These are phyloP conservation scores for Caryopteris hybrid DNA, from an alignment of 305 asterid species.

Conservation along the genomic window DNA sequence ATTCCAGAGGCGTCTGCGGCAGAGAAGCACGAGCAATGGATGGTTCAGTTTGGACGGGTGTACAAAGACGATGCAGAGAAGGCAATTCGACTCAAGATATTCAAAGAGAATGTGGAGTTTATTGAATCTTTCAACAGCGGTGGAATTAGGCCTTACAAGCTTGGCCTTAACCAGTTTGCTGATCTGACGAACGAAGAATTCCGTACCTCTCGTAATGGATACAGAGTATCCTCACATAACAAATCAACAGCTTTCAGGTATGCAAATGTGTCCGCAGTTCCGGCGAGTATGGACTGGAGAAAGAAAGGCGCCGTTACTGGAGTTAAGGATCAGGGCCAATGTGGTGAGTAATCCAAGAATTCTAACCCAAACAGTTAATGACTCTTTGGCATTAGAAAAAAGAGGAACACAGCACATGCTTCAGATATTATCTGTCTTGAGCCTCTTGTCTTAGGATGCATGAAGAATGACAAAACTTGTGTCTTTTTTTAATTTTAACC, in stretches of 20 bases:
- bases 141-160: conserved; percentile 27
- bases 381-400: no score
- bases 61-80: conserved; percentile 31
- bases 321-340: conserved; percentile 35
- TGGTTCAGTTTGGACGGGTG: conserved; percentile 21
- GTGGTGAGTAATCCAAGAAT: conserved; percentile 8
- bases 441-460: no score
- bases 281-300: conserved; percentile 42
- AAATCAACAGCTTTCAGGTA: conserved; percentile 18
- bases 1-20: conserved; percentile 13
- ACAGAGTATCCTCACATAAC: background rate
- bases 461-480: no score
- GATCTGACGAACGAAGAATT: conserved; percentile 40
- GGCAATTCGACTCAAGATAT: conserved; percentile 26
- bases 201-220: conserved; percentile 20
- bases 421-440: no score
- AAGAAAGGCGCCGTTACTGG: conserved; percentile 46
- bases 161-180: conserved; percentile 32
- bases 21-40: conserved; percentile 33
- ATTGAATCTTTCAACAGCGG: conserved; percentile 29
- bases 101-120: conserved; percentile 32
- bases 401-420: no score
- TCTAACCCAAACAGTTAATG: no score
- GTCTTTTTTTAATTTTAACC: no score
- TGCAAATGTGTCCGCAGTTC: conserved; percentile 27